A percentile compares a stretch with the other conserved stretches of the same genome.
These are phyloP conservation scores for Aegilops umbellulata DNA, from an alignment of 176 grass and related monocot species.

Conservation along the genomic window DNA sequence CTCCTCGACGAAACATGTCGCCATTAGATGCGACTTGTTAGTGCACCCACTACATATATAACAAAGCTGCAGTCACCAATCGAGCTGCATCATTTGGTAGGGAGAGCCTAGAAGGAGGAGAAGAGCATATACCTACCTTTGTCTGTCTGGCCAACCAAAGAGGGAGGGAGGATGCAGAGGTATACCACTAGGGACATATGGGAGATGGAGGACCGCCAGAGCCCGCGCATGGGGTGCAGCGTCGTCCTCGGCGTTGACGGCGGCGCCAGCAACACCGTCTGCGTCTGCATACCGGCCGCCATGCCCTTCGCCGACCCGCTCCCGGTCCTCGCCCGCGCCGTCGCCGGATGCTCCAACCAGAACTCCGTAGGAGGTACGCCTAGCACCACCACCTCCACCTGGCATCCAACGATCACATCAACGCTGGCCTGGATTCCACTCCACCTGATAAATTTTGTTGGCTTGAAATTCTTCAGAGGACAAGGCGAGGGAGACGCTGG, in stretches of 20 bases:
- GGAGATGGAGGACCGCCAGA: conserved; percentile 35
- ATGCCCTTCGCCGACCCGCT: conserved; percentile 50
- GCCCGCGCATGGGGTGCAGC: conserved; percentile 37
- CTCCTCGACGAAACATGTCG: conserved; percentile 30
- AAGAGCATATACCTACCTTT: not conserved
- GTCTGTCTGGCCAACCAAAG: not conserved
- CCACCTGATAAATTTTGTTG: not conserved
- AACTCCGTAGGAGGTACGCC: conserved; percentile 71
- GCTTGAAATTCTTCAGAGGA: conserved; percentile 43
- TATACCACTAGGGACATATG: conserved; percentile 33
- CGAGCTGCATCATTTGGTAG: conserved; percentile 17
- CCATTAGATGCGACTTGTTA: not conserved
- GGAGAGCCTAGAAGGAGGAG: not conserved
- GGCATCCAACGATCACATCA: not conserved
- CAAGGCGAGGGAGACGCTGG: conserved; percentile 58
- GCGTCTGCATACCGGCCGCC: conserved; percentile 63
- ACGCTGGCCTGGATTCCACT: too few species aligned
- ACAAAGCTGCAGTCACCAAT: conserved; percentile 20
- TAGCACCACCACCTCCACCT: not conserved
- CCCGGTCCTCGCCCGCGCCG: conserved; percentile 59
- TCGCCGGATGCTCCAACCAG: conserved; percentile 75
- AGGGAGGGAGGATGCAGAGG: conserved; percentile 43
- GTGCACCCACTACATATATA: conserved; percentile 17
- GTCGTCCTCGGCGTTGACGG: conserved; percentile 80
- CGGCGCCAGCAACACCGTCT: conserved; percentile 70